phyloP scores from a whole-genome alignment of 768 basidiomycete species.

The Lanmaoa rubissima region DNA sequence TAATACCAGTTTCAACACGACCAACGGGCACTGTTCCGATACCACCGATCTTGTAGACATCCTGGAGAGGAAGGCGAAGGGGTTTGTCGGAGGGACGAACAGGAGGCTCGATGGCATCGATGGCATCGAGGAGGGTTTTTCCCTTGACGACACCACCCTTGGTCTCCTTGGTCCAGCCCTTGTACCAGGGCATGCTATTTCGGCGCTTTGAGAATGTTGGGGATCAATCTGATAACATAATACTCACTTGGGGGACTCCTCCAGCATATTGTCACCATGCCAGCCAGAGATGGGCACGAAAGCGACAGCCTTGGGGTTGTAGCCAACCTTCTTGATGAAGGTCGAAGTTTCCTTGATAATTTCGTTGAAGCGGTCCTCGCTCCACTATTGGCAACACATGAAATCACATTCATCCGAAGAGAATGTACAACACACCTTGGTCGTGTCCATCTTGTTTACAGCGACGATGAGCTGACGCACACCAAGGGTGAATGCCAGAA shows the following conservation, averaged over 20 bases:
- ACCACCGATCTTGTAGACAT: slow-evolving; percentile 99
- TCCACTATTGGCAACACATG: slow-evolving; percentile 65
- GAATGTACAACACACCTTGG: slow-evolving; percentile 58
- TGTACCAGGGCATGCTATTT: slow-evolving; percentile 96
- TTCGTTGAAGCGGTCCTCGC: slow-evolving; percentile 99
- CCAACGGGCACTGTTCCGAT: slow-evolving; percentile 99
- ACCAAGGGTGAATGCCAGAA: slow-evolving; percentile 99
- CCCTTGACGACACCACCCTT: slow-evolving; percentile 94
- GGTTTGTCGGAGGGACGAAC: slow-evolving; percentile 97
- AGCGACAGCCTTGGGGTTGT: slow-evolving; percentile 97
- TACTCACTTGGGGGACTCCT: slow-evolving; percentile 90
- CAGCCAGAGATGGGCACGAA: slow-evolving; percentile 99
- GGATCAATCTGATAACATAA: background rate
- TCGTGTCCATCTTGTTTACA: slow-evolving; percentile 99
- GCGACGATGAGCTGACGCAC: slow-evolving; percentile 99
- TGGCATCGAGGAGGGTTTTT: slow-evolving; percentile 99
- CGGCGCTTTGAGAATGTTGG: slow-evolving; percentile 16
- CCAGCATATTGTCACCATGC: slow-evolving; percentile 99
- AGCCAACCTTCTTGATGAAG: slow-evolving; percentile 99
- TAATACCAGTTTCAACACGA: slow-evolving; percentile 99
- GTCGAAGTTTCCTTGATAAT: slow-evolving; percentile 96
- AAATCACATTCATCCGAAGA: background rate
- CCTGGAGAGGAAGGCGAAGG: slow-evolving; percentile 99
- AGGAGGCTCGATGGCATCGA: slow-evolving; percentile 99
- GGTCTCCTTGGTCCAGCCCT: slow-evolving; percentile 98